Conservation (phyloP, 345 rosid species). For the Mercurialis annua region DNA sequence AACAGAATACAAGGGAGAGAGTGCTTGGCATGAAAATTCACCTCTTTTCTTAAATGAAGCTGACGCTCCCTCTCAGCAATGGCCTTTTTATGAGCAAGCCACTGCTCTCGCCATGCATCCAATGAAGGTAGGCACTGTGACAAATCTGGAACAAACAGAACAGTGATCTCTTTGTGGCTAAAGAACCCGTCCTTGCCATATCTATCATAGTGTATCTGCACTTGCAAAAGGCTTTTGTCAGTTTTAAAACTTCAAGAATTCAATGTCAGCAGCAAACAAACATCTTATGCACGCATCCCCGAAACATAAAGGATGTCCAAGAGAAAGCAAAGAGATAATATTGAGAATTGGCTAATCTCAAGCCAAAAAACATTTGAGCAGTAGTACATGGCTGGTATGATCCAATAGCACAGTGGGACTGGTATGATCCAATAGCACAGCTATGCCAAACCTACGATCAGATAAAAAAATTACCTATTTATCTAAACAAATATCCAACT, state of each 20-base stretch:
- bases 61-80: slow-evolving; percentile 61
- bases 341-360: not conserved
- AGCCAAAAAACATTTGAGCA: not conserved
- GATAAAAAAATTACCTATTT: too few species aligned
- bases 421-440: not conserved
- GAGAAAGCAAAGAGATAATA: not conserved
- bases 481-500: too few species aligned
- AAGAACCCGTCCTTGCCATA: slow-evolving; percentile 76
- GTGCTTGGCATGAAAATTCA: not conserved
- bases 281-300: not conserved
- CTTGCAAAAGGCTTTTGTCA: slow-evolving; percentile 16
- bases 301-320: not conserved
- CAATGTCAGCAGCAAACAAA: not conserved
- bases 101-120: slow-evolving; percentile 71
- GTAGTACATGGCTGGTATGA: not conserved
- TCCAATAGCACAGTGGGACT: not conserved
- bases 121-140: slow-evolving; percentile 84
- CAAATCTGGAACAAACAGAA: slow-evolving; percentile 88
- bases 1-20: not conserved
- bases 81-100: slow-evolving; percentile 76
- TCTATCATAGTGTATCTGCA: slow-evolving; percentile 94
- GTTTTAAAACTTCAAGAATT: slow-evolving; percentile 8
- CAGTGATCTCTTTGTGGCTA: slow-evolving; percentile 84
- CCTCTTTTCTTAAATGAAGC: slow-evolving; percentile 53
- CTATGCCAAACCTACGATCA: not conserved